Evolutionary conservation across 352 stramenopile genomes (phyloP).

Genomic region (Pythium myriotylum): DNA sequence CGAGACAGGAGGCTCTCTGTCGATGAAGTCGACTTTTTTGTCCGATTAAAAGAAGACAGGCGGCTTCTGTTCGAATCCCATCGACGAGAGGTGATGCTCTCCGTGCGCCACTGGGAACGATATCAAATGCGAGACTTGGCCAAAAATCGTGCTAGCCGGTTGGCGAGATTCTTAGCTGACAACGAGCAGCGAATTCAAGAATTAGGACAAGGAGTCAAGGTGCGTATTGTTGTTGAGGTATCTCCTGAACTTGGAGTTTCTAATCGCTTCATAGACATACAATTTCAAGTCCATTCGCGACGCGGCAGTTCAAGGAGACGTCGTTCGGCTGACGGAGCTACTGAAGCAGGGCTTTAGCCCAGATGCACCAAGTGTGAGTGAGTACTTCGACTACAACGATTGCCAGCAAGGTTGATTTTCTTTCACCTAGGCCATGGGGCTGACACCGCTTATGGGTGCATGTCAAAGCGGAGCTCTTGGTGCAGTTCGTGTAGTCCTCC

Average conservation of each 20-base stretch:
- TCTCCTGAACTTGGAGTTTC: too few species aligned
- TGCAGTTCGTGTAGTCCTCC: conserved; percentile 50
- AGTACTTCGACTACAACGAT: not conserved
- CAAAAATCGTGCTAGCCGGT: conserved; percentile 4
- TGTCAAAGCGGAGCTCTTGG: conserved; percentile 53
- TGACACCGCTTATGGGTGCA: conserved; percentile 62
- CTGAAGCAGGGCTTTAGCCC: conserved; percentile 54
- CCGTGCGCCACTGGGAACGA: conserved; percentile 20
- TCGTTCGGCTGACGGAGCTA: conserved; percentile 48
- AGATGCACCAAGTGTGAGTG: conserved; percentile 57
- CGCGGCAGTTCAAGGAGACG: conserved; percentile 59
- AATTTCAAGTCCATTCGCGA: conserved; percentile 72
- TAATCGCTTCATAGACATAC: conserved; percentile 40
- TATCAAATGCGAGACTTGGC: conserved; percentile 12
- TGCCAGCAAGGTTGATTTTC: not conserved
- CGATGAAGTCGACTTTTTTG: conserved; percentile 2
- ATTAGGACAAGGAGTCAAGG: conserved; percentile 11
- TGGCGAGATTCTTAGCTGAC: not conserved
- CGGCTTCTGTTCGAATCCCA: conserved; percentile 6
- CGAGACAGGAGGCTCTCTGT: too few species aligned
- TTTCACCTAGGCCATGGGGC: conserved; percentile 56
- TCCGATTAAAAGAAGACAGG: conserved; percentile 10
- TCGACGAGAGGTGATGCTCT: conserved; percentile 8
- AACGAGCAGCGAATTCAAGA: conserved; percentile 14
- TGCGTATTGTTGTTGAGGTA: not conserved